phyloP scores from a whole-genome alignment of 768 basidiomycete species.

The Scleroderma bovista region DNA sequence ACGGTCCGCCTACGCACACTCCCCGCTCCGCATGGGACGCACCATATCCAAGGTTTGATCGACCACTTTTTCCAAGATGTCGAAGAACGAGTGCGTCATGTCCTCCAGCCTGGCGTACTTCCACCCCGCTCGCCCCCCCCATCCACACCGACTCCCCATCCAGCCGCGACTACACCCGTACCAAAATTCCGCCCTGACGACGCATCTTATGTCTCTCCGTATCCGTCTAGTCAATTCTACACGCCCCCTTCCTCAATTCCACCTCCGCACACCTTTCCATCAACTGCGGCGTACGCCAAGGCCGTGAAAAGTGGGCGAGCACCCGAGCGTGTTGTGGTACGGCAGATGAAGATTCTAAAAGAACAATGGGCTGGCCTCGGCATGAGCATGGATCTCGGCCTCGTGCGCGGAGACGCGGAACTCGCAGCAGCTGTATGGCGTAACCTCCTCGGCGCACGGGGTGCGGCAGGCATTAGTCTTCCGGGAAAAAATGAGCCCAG shows the following conservation, averaged over 20 bases:
- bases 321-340: constrained; percentile 73
- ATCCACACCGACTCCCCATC: constrained; percentile 8
- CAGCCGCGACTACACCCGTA: background rate
- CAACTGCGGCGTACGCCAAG: constrained; percentile 20
- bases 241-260: constrained; percentile 21
- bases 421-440: constrained; percentile 89
- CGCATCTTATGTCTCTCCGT: constrained; percentile 16
- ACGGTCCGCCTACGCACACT: constrained; percentile 84
- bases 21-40: constrained; percentile 55
- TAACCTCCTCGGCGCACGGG: constrained; percentile 82
- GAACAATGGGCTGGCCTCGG: constrained; percentile 88
- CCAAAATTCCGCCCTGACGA: constrained; percentile 18
- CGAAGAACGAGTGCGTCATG: constrained; percentile 81
- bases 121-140: constrained; percentile 17
- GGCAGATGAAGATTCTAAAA: constrained; percentile 88
- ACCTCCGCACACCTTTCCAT: constrained; percentile 23
- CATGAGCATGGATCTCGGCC: constrained; percentile 72
- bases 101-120: constrained; percentile 54
- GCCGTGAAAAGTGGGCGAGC: constrained; percentile 40
- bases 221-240: constrained; percentile 21
- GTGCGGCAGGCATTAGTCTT: constrained; percentile 63
- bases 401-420: constrained; percentile 72
- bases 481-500: constrained; percentile 2
- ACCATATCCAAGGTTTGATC: constrained; percentile 76
- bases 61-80: constrained; percentile 96